Evolutionary conservation across 768 basidiomycete genomes (phyloP).

Genomic region (Pulveroboletus sp.): DNA sequence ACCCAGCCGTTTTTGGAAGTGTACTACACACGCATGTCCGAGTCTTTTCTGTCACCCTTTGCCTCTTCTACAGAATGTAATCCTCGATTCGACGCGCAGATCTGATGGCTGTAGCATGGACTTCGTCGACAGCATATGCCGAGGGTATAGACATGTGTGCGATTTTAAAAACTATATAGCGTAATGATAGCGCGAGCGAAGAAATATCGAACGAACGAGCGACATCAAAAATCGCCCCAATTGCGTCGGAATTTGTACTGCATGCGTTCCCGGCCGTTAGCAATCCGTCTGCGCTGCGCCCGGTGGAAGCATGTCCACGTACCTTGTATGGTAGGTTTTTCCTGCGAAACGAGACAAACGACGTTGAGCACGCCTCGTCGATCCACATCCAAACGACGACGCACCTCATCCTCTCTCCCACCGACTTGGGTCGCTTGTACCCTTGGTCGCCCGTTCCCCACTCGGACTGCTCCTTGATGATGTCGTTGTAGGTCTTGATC

Average conservation of each 20-base stretch:
- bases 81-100: constrained; percentile 1
- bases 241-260: constrained; percentile 89
- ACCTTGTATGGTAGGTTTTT: constrained; percentile 91
- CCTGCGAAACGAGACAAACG: constrained; percentile 33
- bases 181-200: background rate
- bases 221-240: constrained; percentile 78
- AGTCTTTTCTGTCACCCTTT: constrained; percentile 1
- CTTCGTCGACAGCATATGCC: background rate
- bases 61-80: constrained; percentile 8
- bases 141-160: constrained; percentile 27
- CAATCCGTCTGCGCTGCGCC: constrained; percentile 27
- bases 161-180: constrained; percentile 13
- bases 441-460: constrained; percentile 73
- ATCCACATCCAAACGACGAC: constrained; percentile 7
- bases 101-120: constrained; percentile 4
- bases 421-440: constrained; percentile 67
- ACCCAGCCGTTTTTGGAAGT: background rate
- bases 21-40: background rate
- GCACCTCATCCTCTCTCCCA: constrained; percentile 72
- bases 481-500: constrained; percentile 55
- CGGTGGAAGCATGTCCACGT: constrained; percentile 16
- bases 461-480: constrained; percentile 55
- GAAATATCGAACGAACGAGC: too few relatives aligned
- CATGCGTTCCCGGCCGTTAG: constrained; percentile 56
- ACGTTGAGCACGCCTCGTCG: background rate